phyloP scores from a whole-genome alignment of 495 filamentous ascomycete species.

The Aspergillus wentii region DNA sequence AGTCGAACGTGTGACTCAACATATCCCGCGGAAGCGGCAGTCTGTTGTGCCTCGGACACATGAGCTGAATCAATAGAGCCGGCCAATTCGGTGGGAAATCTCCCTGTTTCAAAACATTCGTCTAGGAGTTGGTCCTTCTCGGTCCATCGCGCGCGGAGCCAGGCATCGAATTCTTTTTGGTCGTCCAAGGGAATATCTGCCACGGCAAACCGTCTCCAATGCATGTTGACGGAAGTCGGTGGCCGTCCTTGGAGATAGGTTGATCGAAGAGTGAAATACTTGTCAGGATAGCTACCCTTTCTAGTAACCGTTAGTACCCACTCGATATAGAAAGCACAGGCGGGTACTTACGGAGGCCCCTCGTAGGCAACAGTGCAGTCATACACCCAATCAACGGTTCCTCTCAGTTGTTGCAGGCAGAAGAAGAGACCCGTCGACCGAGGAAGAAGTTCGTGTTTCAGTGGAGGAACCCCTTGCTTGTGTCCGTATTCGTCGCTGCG shows the following conservation, averaged over 20 bases:
- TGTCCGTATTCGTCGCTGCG: constrained; percentile 50
- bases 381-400: constrained; percentile 62
- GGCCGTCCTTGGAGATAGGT: constrained; percentile 62
- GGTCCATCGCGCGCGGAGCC: constrained; percentile 55
- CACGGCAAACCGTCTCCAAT: constrained; percentile 60
- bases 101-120: constrained; percentile 49
- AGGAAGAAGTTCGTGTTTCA: constrained; percentile 55
- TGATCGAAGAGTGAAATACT: constrained; percentile 60
- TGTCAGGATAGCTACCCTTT: constrained; percentile 57
- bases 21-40: constrained; percentile 41
- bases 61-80: constrained; percentile 34
- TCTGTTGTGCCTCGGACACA: constrained; percentile 26
- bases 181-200: constrained; percentile 57
- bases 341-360: constrained; percentile 55
- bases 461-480: constrained; percentile 48
- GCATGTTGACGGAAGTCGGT: constrained; percentile 66
- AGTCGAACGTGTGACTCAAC: constrained; percentile 56
- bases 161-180: constrained; percentile 49
- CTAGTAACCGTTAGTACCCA: constrained; percentile 19
- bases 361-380: constrained; percentile 68
- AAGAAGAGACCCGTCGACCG: constrained; percentile 60
- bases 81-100: constrained; percentile 56
- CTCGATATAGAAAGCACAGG: background rate
- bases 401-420: constrained; percentile 56
- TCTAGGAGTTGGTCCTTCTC: constrained; percentile 62